A percentile compares a stretch with the other conserved stretches of the same genome.
phyloP scores from a whole-genome alignment of 2,329 filamentous ascomycete genomes.

The Exophiala aquamarina region DNA sequence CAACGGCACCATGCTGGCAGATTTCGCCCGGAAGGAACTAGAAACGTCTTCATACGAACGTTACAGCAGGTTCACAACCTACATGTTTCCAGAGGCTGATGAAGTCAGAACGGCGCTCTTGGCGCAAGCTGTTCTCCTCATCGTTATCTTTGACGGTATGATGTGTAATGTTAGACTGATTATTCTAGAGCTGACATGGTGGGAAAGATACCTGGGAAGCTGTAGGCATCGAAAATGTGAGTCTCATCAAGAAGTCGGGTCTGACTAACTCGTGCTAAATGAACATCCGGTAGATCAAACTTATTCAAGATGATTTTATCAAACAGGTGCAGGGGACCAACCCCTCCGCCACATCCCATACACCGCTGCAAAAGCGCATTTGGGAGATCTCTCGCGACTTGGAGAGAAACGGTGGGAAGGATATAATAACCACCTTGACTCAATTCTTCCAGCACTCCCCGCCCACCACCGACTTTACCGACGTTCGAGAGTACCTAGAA shows the following conservation, averaged over 20 bases:
- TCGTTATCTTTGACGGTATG: conserved; percentile 1
- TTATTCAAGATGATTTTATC: background rate
- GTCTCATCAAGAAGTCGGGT: background rate
- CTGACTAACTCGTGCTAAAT: too few relatives aligned
- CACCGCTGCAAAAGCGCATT: background rate
- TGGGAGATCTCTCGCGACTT: background rate
- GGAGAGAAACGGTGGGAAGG: background rate
- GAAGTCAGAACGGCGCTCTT: background rate
- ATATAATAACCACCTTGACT: background rate
- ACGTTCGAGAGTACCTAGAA: background rate
- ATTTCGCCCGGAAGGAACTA: background rate
- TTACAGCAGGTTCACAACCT: background rate
- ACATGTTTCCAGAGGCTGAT: background rate
- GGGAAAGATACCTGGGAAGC: background rate
- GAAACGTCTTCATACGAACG: background rate
- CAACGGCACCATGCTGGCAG: background rate
- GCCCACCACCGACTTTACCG: background rate
- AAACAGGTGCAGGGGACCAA: background rate
- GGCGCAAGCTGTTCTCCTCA: background rate
- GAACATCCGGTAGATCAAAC: background rate
- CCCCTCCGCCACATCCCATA: background rate
- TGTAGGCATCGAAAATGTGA: background rate
- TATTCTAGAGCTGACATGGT: background rate
- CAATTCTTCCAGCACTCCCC: background rate
- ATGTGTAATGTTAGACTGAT: background rate